Conservation (phyloP, 768 basidiomycete genomes). For the Epithele typhae region DNA sequence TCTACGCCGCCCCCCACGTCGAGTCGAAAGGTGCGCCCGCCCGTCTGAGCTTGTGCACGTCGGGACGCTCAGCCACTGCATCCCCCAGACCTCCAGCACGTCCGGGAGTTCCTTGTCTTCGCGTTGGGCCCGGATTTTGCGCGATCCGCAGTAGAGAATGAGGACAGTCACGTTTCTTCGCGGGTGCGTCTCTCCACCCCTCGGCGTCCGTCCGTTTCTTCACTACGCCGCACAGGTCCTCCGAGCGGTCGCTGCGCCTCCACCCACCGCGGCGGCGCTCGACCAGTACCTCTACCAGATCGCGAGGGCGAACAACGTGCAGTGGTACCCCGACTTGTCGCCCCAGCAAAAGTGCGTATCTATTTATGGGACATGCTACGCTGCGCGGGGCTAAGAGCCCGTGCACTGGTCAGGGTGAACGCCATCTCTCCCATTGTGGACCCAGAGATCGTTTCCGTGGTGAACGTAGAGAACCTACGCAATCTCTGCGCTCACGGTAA, state of each 20-base stretch:
- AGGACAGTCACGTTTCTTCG: constrained; percentile 49
- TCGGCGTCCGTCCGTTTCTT: too few species aligned
- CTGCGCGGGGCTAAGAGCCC: background rate
- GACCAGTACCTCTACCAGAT: constrained; percentile 52
- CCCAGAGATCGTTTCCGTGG: constrained; percentile 38
- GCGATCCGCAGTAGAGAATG: constrained; percentile 46
- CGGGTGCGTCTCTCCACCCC: constrained; percentile 30
- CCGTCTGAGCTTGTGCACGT: background rate
- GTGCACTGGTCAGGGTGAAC: constrained; percentile 38
- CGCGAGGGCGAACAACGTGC: constrained; percentile 46
- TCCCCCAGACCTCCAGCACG: constrained; percentile 48
- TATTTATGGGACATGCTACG: background rate
- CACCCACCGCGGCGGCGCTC: constrained; percentile 53
- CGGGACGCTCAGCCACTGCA: background rate
- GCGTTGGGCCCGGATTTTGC: constrained; percentile 56
- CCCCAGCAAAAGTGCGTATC: constrained; percentile 59
- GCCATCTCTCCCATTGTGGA: constrained; percentile 60
- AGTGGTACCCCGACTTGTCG: constrained; percentile 59
- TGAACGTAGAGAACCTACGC: constrained; percentile 56
- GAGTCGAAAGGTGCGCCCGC: constrained; percentile 54
- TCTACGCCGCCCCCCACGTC: constrained; percentile 52
- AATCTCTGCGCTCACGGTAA: constrained; percentile 58
- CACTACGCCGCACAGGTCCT: constrained; percentile 37
- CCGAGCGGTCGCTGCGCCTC: constrained; percentile 45
- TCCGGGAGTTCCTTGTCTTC: constrained; percentile 51